Base-by-base conservation (phyloP, 1,139 yeast species). In the Spathaspora sp. region DNA sequence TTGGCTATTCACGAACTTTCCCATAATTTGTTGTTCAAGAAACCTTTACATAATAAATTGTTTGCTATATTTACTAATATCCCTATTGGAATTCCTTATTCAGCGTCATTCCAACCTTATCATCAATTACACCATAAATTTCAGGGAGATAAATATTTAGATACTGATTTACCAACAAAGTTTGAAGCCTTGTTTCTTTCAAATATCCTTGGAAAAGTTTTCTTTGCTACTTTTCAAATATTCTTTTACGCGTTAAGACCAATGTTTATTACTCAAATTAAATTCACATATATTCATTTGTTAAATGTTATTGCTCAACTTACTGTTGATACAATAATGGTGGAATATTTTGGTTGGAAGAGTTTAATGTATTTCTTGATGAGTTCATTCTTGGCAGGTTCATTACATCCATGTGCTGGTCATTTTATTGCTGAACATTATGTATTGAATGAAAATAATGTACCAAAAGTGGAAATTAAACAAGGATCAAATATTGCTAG, bases 401-500 rank as follows among this genome's bases (percentile, higher is more conserved):
- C 96, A 0, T 74, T 89, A 60, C 97, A 90, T 59, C 97, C 97
- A 27, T 84, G 90, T 55, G 96, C 97, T 2, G 97, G 97, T 15
- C 97, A 90, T 67, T 90, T 90, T 65, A 89, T 90, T 54, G 95
- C 97, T 7, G 97, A 90, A 63, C 97, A 90, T 63, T 90, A 90
- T 61, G 85, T 89, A 13, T 72, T 90, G 61, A 73, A 72, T 54
- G 75, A 72, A 16, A 70, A 83, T 74, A 88, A 70, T 78, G 84
- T 47, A 49, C 74, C 63, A 3, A 62, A 68, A 46, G 41, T 45
- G 2, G 43, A 42, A 9, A 45, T 36, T 31, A 41, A 51, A 7
- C 47, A 42, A 16, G 53, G 57, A 7, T 49, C 55, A 4, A 71
- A 67, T 43, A 66, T 72, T 39, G 36, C 36, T 7, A 51, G 63